These are phyloP conservation scores for Curvularia lunata DNA, from an alignment of 2,329 filamentous ascomycete species.

Conservation along the genomic window DNA sequence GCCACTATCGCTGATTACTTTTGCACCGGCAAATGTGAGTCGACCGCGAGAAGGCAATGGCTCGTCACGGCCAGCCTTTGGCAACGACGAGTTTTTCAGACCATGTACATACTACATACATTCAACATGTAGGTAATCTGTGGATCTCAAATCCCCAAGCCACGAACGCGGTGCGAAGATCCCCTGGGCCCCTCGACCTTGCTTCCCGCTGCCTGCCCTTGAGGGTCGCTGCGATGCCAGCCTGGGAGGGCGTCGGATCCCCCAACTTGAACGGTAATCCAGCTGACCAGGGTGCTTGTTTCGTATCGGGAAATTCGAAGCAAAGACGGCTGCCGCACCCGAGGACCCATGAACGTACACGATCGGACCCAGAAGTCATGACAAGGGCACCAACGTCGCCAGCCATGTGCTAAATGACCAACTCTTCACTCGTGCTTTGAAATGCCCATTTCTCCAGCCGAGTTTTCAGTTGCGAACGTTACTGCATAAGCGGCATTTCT, in stretches of 20 bases:
- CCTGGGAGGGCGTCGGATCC: constrained; percentile 31
- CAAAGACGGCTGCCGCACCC: constrained; percentile 22
- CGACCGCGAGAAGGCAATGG: constrained; percentile 1
- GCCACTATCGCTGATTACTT: constrained; percentile 7
- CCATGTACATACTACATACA: too few relatives aligned
- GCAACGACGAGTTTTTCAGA: background rate
- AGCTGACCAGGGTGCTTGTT: constrained; percentile 11
- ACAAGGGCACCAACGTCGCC: constrained; percentile 32
- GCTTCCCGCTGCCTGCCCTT: constrained; percentile 45
- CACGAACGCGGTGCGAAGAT: constrained; percentile 37
- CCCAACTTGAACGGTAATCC: constrained; percentile 8
- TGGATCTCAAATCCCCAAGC: constrained; percentile 20
- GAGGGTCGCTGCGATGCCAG: constrained; percentile 37
- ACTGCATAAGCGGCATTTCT: constrained; percentile 49
- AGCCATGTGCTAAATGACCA: constrained; percentile 22
- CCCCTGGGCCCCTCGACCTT: constrained; percentile 48
- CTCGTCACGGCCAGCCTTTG: constrained; percentile 14
- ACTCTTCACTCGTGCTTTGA: constrained; percentile 37
- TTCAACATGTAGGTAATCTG: background rate
- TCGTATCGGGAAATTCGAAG: constrained; percentile 12
- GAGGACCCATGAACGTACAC: constrained; percentile 20
- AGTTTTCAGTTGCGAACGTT: constrained; percentile 43
- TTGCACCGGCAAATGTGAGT: constrained; percentile 7
- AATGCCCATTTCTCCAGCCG: constrained; percentile 44
- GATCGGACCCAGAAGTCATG: constrained; percentile 22